Base-by-base conservation (phyloP, 345 rosid species). In the Nasturtium officinale region DNA sequence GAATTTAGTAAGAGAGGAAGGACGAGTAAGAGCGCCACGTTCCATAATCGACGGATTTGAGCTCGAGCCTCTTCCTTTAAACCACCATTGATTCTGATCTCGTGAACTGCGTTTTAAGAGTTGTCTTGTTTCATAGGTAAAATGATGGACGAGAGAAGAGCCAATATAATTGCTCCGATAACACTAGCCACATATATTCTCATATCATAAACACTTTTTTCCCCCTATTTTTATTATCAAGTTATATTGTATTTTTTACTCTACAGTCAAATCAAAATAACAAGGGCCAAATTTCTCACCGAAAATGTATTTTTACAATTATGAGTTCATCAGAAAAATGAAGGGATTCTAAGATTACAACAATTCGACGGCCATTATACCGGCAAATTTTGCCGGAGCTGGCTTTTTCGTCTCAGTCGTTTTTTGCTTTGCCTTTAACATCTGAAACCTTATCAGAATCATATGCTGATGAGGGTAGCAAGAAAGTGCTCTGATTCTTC, bases 401-500 rank as follows among this genome's bases (percentile, higher is more conserved):
- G 28, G 15, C 5, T 9, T 33, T 13, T 40, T 16, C 1, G 30
- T 59, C 23, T 72, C 86, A 85, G 11, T 86, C 87, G 20, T 89
- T 91, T 85, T 88, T 84, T 45, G 87, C 87, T 81, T 94, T 91
- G 75, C 87, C 92, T 83, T 87, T 87, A 47, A 79, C 77, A 69
- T 89, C 94, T 7, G 82, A 75, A 76, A 72, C 54, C 60, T 71
- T 71, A 29, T 71, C 80, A 5, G 79, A 88, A 28, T 90, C 92
- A 47, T 94, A 87, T 5, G 89, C 82, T 42, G 97, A 83, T 13
- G 97, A 78, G 6, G 92, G 68, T 12, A 87, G 77, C 61, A 89
- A 88, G 80, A 85, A 88, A 7, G 78, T 82, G 64, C 86, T 86
- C 71, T 95, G 99, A 72, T 95, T 91, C 85, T 95, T 95, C 83